Percentiles rank a stretch among this genome's conserved stretches.
These are phyloP conservation scores for Simplicillium aogashimaense DNA, from an alignment of 2,329 filamentous ascomycete genomes.

Conservation along the genomic window DNA sequence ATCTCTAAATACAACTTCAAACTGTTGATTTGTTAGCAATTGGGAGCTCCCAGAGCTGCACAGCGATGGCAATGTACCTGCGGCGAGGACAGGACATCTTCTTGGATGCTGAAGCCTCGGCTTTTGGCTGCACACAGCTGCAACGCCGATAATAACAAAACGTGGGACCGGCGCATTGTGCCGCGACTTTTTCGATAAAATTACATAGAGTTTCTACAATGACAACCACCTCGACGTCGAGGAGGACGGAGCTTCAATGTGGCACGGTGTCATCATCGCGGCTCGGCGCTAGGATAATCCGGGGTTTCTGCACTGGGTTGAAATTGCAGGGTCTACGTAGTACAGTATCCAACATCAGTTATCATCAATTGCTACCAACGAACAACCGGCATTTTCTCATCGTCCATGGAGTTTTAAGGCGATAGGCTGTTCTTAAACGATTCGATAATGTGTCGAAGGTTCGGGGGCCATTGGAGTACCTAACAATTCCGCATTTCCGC, in stretches of 20 bases:
- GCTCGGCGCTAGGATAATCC: too few relatives aligned
- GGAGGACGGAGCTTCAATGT: background rate
- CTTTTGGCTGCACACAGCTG: slow-evolving; percentile 39
- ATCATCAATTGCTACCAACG: too few relatives aligned
- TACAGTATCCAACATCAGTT: background rate
- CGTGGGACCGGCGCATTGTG: slow-evolving; percentile 40
- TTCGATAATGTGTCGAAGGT: too few relatives aligned
- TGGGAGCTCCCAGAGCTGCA: background rate
- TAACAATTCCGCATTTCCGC: too few relatives aligned
- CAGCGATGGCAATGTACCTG: slow-evolving; percentile 47
- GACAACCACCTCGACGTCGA: background rate
- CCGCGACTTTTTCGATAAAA: slow-evolving; percentile 9
- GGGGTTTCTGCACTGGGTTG: background rate
- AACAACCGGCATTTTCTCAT: too few relatives aligned
- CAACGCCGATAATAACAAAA: slow-evolving; percentile 32
- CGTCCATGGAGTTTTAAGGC: too few relatives aligned
- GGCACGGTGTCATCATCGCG: background rate
- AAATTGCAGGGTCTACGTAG: background rate
- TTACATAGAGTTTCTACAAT: slow-evolving; percentile 4
- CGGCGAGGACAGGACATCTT: slow-evolving; percentile 78
- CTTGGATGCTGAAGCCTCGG: slow-evolving; percentile 69
- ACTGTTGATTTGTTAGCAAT: slow-evolving; percentile 39
- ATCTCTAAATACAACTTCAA: slow-evolving; percentile 68
- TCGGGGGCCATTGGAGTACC: too few relatives aligned
- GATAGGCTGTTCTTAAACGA: too few relatives aligned